These are phyloP conservation scores for Schwanniomyces occidentalis DNA, from an alignment of 805 yeast genomes.

Conservation along the genomic window DNA sequence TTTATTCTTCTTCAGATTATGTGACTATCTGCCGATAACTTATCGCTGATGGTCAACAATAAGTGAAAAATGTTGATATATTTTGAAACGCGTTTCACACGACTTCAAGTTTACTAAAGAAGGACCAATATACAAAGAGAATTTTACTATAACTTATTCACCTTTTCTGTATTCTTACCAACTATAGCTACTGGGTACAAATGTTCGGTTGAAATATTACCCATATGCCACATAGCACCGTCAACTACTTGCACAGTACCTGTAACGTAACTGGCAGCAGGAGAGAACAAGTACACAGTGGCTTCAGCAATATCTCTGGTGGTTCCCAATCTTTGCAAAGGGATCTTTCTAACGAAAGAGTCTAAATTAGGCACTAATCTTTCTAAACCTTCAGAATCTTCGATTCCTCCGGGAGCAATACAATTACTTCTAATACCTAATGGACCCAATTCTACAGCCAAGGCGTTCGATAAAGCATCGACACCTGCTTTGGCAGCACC, in stretches of 20 bases:
- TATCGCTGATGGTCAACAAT: too few species aligned
- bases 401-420: conserved; percentile 90
- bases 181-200: conserved; percentile 33
- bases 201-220: conserved; percentile 24
- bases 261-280: conserved; percentile 72
- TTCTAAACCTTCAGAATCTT: conserved; percentile 78
- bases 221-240: conserved; percentile 87
- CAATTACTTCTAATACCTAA: conserved; percentile 80
- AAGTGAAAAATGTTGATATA: too few species aligned
- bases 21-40: too few species aligned
- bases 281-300: conserved; percentile 78
- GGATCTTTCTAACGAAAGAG: conserved; percentile 44
- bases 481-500: conserved; percentile 97
- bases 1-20: too few species aligned
- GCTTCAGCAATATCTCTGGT: conserved; percentile 82
- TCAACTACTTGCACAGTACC: conserved; percentile 86
- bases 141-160: conserved; percentile 14
- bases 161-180: conserved; percentile 13
- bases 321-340: conserved; percentile 67
- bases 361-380: conserved; percentile 51
- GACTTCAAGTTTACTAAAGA: too few species aligned
- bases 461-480: conserved; percentile 78
- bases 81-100: too few species aligned
- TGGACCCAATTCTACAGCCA: conserved; percentile 91
- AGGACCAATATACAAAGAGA: too few species aligned